Base-by-base conservation (phyloP, 75 land plant species). In the Pseudotsuga menziesii region DNA sequence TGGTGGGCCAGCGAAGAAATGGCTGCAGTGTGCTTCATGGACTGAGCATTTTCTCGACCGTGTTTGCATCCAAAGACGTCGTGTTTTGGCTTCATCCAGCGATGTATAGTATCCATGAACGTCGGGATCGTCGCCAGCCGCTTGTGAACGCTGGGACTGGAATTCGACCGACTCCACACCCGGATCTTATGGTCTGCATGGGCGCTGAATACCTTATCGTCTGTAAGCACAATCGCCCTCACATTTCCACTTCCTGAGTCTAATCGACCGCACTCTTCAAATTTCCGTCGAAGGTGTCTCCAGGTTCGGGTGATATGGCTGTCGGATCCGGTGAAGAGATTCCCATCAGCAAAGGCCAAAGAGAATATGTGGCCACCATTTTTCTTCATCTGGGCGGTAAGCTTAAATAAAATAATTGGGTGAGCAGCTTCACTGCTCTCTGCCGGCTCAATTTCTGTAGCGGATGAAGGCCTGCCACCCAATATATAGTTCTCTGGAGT, bases 131-230 rank as follows among this genome's bases (percentile, higher is more conserved):
- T 83, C 26, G 86, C 89, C 12, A 76, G 64, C 3, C 88, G 84
- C 73, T 85, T 88, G 87, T 80, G 80, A 4, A 20, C 36, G 56
- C 25, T 54, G 7, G 75, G 32, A 39, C 23, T 19, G 1, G 20
- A 5, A 22, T n/a, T 5, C 22, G 61, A 60, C 61, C 61, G n/a
- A 48, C 74, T 77, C 95, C 93, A 93, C 4, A 93, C 88, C 0
- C 95, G 81, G 80, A 93, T 93, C 78, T 87, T 93, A 77, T 82
- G 77, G 61, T 93, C 95, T 77, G 89, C 91, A 64, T 93, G 95
- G 25, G 89, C 89, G 22, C 77, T 88, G 82, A 86, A 79, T 3
- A 92, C 83, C 52, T 81, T 19, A 23, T 22, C 61, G 23, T 77
- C 78, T 3, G 44, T 67, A 74, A 87, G 81, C 32, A 83, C 81